phyloP scores from a whole-genome alignment of 495 filamentous ascomycete genomes.

The Usnea hakonensis region DNA sequence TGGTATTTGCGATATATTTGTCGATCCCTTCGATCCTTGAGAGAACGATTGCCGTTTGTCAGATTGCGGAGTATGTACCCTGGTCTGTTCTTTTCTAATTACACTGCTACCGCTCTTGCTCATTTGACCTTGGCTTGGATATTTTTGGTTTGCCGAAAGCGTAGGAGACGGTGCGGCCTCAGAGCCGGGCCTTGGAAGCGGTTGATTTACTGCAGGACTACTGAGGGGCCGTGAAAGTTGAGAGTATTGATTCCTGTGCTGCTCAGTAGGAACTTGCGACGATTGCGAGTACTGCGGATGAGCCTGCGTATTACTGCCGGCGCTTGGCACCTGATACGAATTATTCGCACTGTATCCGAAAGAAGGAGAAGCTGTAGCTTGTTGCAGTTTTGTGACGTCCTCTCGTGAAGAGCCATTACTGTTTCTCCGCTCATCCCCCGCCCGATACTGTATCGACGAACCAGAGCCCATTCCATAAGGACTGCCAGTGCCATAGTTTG shows the following conservation, averaged over 20 bases:
- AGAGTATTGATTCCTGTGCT: conserved; percentile 3
- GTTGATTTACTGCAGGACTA: conserved; percentile 12
- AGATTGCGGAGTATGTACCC: background rate
- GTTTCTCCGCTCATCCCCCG: background rate
- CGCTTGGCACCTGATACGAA: conserved; percentile 2
- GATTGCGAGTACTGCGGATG: background rate
- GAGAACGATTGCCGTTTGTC: background rate
- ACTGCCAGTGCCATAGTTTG: conserved; percentile 5
- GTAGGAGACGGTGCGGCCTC: conserved; percentile 9
- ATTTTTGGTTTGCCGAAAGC: background rate
- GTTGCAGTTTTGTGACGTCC: background rate
- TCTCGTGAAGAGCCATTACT: background rate
- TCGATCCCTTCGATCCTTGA: background rate
- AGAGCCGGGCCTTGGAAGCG: conserved; percentile 1
- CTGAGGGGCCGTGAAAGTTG: conserved; percentile 15
- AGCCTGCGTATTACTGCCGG: background rate
- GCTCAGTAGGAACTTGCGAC: background rate
- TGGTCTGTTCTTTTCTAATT: background rate
- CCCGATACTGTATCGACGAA: background rate
- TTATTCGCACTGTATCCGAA: background rate
- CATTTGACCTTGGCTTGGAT: background rate
- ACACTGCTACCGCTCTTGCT: background rate
- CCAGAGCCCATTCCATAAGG: background rate
- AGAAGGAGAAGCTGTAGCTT: background rate
- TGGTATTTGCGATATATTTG: background rate